phyloP scores from a whole-genome alignment of 2,329 filamentous ascomycete genomes.

The Pyricularia grisea region DNA sequence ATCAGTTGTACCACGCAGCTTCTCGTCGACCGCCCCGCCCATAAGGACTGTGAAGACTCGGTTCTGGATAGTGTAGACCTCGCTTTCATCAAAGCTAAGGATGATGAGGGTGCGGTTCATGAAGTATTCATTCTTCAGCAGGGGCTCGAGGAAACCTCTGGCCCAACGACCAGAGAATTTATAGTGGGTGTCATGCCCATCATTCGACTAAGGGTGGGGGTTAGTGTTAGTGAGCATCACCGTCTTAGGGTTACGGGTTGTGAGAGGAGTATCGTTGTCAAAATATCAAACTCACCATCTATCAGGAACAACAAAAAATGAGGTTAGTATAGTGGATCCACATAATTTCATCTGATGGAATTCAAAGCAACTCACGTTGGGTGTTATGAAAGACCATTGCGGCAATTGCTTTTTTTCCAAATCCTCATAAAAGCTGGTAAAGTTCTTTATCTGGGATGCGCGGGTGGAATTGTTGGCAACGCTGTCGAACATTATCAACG shows the following conservation, averaged over 20 bases:
- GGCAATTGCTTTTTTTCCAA: slow-evolving; percentile 46
- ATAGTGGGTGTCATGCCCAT: slow-evolving; percentile 48
- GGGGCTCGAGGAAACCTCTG: slow-evolving; percentile 40
- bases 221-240: too few species aligned
- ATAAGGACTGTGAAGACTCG: slow-evolving; percentile 43
- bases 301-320: too few species aligned
- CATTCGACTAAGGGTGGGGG: too few species aligned
- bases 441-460: slow-evolving; percentile 51
- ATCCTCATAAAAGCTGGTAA: slow-evolving; percentile 51
- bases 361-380: slow-evolving; percentile 25
- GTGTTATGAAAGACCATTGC: slow-evolving; percentile 56
- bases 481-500: slow-evolving; percentile 32
- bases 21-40: slow-evolving; percentile 39
- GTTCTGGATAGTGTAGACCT: slow-evolving; percentile 41
- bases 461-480: slow-evolving; percentile 31
- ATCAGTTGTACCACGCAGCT: slow-evolving; percentile 39
- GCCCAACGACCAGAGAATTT: slow-evolving; percentile 42
- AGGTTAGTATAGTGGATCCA: too few species aligned
- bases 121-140: slow-evolving; percentile 40
- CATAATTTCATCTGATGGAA: too few species aligned
- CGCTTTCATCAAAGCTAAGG: slow-evolving; percentile 49
- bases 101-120: slow-evolving; percentile 44
- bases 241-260: too few species aligned
- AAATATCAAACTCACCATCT: too few species aligned
- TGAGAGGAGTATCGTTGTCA: too few species aligned